Base-by-base conservation (phyloP, 768 basidiomycete species). In the Mycena indigotica region DNA sequence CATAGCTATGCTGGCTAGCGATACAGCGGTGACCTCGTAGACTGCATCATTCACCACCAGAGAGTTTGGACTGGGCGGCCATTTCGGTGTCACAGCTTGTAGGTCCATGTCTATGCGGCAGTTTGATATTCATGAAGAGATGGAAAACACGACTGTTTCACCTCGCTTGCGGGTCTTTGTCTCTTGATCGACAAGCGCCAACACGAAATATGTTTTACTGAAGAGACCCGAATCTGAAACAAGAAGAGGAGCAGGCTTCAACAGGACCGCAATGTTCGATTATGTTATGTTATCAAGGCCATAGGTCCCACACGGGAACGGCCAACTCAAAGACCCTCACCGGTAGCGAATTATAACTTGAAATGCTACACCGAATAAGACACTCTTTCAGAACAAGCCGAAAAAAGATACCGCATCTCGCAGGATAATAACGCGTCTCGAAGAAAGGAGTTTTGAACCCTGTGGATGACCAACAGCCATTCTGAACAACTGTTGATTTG, bases 371-470 rank as follows among this genome's bases (percentile, higher is more conserved):
- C 44, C 53, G n/a, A 25, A 54, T 35, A 57, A 32, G 64, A 55
- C 40, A 41, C 26, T 4, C 46, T 24, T 28, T 38, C 21, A 38
- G 28, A 3, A 23, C 21, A 23, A 25, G 24, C 8, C 46, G 57
- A 4, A 28, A 15, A 39, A 23, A 69, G 87, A 66, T 72, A 97
- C 96, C 35, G 82, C 81, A 67, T 98, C 88, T 48, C 87, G 84
- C 30, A 99, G 74, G 30, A 98, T 71, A 2, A 98, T 84, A 19
- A 98, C 85, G 53, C 97, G 80, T 3, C 96, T 95, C 0, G 84
- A 67, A 16, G 76, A 70, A 45, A 98, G 72, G 4, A 83, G 72
- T 73, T 91, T 95, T 16, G 75, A 75, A 3, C 89, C 91, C 59
- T 87, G 85, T 25, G 82, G 79, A 56, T 87, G 81, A 19, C 70